Evolutionary conservation across 345 rosid species (phyloP), one percentile per base, ranked within the genome.

Genomic region (Rhizophora mangle): DNA sequence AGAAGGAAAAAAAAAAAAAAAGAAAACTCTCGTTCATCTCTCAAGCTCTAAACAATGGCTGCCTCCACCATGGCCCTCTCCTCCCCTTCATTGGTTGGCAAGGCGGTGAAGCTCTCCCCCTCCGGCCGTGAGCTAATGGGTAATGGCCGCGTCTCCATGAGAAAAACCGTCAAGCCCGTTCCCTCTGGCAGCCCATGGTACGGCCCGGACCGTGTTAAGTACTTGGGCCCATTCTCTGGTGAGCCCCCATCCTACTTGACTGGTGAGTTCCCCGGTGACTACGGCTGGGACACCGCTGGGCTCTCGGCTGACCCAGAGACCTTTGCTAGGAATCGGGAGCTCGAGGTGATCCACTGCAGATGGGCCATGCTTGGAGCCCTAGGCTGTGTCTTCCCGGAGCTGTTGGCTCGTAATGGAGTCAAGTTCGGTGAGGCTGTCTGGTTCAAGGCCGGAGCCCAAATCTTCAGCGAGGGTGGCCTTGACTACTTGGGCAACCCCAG

Each of bases 291-390:
- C 85, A 86, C 88, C 0, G 96, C 96, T 6, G 97, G 97, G 6
- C 87, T 92, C 52, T 89, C 96, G 0, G 96, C 97, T 22, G 96
- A 92, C 74, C 97, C 93, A 0, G 96, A 87, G 74, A 89, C 97
- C 58, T 92, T 91, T n/a, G 93, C 93, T 39, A 89, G 80, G 85
- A 91, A 88, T 89, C 89, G 95, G 26, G 94, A 88, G 84, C 89
- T 90, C 2, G 93, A 88, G 69, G 96, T 90, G 21, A 90, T 90
- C 82, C 96, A 90, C 80, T 54, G 58, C 53, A 81, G 96, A 68
- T 90, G 96, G 91, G 93, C 93, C 58, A 90, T 88, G 96, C 80
- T 90, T 15, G 93, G 93, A 19, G 93, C 96, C 13, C 81, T 90
- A 0, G 94, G 96, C 0, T 91, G 94, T 22, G 83, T 91, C 56